These are phyloP conservation scores for Thalassiosira mediterranea DNA, from an alignment of 352 stramenopile species.

Conservation along the genomic window DNA sequence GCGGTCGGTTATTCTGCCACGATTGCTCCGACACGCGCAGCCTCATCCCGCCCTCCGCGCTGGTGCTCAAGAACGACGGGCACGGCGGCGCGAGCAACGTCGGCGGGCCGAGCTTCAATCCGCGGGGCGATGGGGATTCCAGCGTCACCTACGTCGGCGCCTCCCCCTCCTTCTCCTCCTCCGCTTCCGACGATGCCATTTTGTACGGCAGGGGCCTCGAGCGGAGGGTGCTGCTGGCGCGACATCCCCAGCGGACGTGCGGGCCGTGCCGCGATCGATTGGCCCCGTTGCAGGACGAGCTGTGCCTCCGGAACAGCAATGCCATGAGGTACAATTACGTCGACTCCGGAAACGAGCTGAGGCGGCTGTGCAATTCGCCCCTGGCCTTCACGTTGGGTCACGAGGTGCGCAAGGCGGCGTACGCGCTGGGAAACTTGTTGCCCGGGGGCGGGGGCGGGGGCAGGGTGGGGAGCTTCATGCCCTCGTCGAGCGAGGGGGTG, in stretches of 20 bases:
- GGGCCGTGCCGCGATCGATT: slow-evolving; percentile 56
- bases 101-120: slow-evolving; percentile 35
- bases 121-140: slow-evolving; percentile 58
- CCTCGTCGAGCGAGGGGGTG: slow-evolving; percentile 32
- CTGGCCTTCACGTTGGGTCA: slow-evolving; percentile 84
- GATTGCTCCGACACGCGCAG: slow-evolving; percentile 60
- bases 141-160: slow-evolving; percentile 65
- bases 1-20: slow-evolving; percentile 80
- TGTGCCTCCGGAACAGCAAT: slow-evolving; percentile 71
- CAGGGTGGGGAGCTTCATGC: slow-evolving; percentile 1
- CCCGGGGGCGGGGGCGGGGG: slow-evolving; percentile 41
- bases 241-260: slow-evolving; percentile 71
- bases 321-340: slow-evolving; percentile 82
- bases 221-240: slow-evolving; percentile 57
- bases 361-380: slow-evolving; percentile 73
- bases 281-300: slow-evolving; percentile 67
- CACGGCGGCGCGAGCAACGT: slow-evolving; percentile 9
- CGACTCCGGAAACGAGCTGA: slow-evolving; percentile 63
- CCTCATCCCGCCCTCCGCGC: slow-evolving; percentile 74
- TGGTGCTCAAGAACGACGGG: slow-evolving; percentile 60
- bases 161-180: background rate
- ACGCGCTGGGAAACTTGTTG: slow-evolving; percentile 81
- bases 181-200: slow-evolving; percentile 43
- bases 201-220: slow-evolving; percentile 76
- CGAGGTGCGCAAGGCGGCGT: slow-evolving; percentile 81